Evolutionary conservation across 2,329 filamentous ascomycete genomes (phyloP), one percentile per base, ranked within the genome.

Genomic region (Stachybotrys elegans): DNA sequence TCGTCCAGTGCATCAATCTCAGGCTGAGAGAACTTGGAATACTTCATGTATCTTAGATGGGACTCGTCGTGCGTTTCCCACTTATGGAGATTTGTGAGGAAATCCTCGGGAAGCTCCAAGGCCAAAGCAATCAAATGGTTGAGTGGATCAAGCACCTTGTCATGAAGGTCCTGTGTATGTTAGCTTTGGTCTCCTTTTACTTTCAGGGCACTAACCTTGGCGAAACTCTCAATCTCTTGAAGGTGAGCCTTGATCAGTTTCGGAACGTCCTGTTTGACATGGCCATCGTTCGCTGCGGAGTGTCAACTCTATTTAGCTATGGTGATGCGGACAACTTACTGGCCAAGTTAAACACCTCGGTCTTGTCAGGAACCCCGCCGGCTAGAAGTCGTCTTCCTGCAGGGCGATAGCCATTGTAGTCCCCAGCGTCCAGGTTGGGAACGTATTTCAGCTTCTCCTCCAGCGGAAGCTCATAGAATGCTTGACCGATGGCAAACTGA

Each of bases 21-120:
- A n/a, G 74, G 68, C 0, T 65, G 56, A 0, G 63, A 69, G 27
- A 77, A 73, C 1, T 70, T 69, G 8, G 68, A 67, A 48, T 81
- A 81, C 40, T 74, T 68, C 77, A 83, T 83, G 57, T 81, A 83
- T 3, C 81, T 71, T n/a, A 83, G 66, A 45, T 83, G 78, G 20
- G 78, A 76, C 48, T 83, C 78, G 16, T 75, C 71, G 22, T 75
- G 69, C n/a, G 71, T 66, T 2, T 80, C 70, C 57, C 82, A 84
- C 14, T 66, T 67, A 56, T 84, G 81, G 7, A 60, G 14, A 0
- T 50, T 76, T 63, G 16, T 70, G 65, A 48, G 77, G 68, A 25
- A 84, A 65, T 84, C 79, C 27, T 78, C 71, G 0, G 78, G 76
- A 0, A 85, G 65, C 51, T 84, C 71, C 14, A 34, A 68, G 1